These are phyloP conservation scores for Lactifluus echinatus DNA, from an alignment of 768 basidiomycete species.

Conservation along the genomic window DNA sequence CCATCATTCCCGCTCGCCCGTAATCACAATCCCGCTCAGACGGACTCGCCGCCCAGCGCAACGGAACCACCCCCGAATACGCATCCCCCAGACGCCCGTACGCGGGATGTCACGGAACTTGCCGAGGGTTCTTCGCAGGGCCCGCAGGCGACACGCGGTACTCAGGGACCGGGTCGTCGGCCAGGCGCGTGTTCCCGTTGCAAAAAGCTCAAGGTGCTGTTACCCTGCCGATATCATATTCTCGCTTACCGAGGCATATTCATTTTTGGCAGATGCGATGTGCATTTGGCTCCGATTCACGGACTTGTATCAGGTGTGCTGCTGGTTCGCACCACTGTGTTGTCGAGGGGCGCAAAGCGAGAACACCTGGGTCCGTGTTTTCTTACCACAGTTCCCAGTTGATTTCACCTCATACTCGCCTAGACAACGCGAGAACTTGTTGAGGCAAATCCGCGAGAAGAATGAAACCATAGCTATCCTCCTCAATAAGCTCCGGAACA, in stretches of 20 bases:
- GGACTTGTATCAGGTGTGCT: slow-evolving; percentile 16
- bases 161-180: slow-evolving; percentile 2
- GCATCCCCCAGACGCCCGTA: neutral
- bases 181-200: slow-evolving; percentile 25
- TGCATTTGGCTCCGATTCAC: slow-evolving; percentile 12
- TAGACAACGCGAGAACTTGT: slow-evolving; percentile 27
- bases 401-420: neutral
- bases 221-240: too few relatives aligned
- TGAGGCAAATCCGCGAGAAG: slow-evolving; percentile 28
- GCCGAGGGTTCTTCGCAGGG: neutral
- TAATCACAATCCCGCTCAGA: neutral
- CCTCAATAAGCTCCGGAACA: slow-evolving; percentile 24
- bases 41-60: neutral
- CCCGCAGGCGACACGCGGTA: neutral
- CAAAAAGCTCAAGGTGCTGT: slow-evolving; percentile 24
- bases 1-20: neutral
- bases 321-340: slow-evolving; percentile 26
- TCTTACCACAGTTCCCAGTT: neutral
- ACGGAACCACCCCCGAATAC: neutral
- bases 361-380: slow-evolving; percentile 27
- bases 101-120: neutral
- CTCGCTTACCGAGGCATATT: too few relatives aligned
- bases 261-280: slow-evolving; percentile 11
- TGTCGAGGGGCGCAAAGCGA: slow-evolving; percentile 28
- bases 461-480: slow-evolving; percentile 24